Percentiles rank a stretch among this genome's conserved stretches.
Conservation (phyloP, 2,329 filamentous ascomycete species). For the Stromatinia cepivora region DNA sequence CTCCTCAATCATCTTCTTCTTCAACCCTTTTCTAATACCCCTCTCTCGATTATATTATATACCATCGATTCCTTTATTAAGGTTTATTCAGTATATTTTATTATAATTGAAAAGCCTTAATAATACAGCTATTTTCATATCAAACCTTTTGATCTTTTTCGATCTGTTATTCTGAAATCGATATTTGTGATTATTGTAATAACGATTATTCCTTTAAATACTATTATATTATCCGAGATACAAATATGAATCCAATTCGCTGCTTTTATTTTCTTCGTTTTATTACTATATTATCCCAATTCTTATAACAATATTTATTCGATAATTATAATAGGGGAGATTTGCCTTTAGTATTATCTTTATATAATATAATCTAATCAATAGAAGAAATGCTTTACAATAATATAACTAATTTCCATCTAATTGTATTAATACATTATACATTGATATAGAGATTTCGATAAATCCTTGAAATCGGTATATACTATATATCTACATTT, state of each 20-base stretch:
- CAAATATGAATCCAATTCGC: background rate
- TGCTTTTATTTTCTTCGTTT: background rate
- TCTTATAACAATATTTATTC: background rate
- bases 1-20: background rate
- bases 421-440: no score
- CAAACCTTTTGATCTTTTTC: background rate
- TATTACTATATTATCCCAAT: background rate
- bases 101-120: slow-evolving; percentile 6
- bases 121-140: background rate
- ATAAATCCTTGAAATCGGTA: no score
- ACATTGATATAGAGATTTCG: no score
- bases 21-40: background rate
- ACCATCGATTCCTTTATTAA: background rate
- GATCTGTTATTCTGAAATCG: slow-evolving; percentile 11
- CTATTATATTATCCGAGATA: background rate
- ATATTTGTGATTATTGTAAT: background rate
- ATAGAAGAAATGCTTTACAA: no score
- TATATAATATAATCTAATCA: no score
- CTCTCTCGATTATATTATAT: background rate
- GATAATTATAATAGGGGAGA: no score
- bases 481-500: no score
- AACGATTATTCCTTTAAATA: background rate
- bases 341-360: no score
- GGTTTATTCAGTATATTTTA: background rate
- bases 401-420: no score